phyloP scores from a whole-genome alignment of 768 basidiomycete genomes.

The Chalciporus pseudorubinellus region DNA sequence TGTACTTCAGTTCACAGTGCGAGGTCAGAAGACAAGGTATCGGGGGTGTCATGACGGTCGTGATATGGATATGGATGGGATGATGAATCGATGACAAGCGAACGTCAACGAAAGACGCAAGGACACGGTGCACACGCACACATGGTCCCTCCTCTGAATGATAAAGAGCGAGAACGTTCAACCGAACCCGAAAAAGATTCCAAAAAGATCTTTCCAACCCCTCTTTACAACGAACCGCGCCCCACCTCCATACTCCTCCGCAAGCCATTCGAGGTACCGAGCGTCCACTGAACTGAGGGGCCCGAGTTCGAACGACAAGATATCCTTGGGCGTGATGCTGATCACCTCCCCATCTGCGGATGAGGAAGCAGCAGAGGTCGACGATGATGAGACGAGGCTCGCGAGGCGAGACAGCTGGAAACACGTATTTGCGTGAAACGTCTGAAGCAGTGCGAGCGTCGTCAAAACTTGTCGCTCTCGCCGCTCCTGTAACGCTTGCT shows the following conservation, averaged over 20 bases:
- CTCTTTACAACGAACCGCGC: constrained; percentile 38
- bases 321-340: constrained; percentile 59
- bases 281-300: constrained; percentile 70
- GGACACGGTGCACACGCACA: too few species aligned
- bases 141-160: too few species aligned
- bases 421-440: constrained; percentile 63
- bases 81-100: background rate
- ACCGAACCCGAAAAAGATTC: constrained; percentile 42
- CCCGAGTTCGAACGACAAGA: constrained; percentile 68
- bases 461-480: constrained; percentile 39
- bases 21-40: background rate
- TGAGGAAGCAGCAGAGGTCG: background rate
- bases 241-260: constrained; percentile 58
- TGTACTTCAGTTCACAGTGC: background rate
- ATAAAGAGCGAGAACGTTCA: constrained; percentile 12
- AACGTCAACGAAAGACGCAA: background rate
- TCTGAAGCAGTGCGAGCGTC: constrained; percentile 61
- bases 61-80: background rate
- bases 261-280: constrained; percentile 77
- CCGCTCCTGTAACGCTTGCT: constrained; percentile 21
- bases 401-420: constrained; percentile 53
- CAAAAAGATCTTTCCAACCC: constrained; percentile 47
- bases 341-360: constrained; percentile 28
- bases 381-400: constrained; percentile 20
- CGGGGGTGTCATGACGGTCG: background rate